phyloP scores from a whole-genome alignment of 1,139 yeast genomes.

The Candida sp. region DNA sequence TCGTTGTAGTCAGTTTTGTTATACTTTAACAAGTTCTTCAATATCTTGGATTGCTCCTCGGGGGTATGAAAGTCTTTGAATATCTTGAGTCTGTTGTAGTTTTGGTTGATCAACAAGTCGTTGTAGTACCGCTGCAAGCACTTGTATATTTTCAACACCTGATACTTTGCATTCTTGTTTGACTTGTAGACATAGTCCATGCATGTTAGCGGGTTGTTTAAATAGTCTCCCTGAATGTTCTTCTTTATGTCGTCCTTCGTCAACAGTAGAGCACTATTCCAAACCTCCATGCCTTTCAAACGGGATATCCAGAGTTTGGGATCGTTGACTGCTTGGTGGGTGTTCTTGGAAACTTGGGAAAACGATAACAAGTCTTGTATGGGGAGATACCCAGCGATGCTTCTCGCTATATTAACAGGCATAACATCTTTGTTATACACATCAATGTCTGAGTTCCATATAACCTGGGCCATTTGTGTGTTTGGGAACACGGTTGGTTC shows the following conservation, averaged over 20 bases:
- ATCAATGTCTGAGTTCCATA: conserved; percentile 54
- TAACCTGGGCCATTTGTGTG: conserved; percentile 46
- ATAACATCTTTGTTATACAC: conserved; percentile 48
- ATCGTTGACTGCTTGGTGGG: conserved; percentile 39
- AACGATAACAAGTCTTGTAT: conserved; percentile 42
- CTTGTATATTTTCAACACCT: conserved; percentile 46
- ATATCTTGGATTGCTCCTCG: conserved; percentile 49
- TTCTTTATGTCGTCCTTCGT: conserved; percentile 12
- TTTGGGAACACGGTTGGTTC: not conserved
- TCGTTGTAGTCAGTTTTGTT: conserved; percentile 42
- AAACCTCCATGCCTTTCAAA: conserved; percentile 52
- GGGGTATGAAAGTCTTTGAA: conserved; percentile 55
- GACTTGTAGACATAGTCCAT: conserved; percentile 41
- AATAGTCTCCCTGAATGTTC: conserved; percentile 7
- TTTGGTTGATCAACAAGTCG: conserved; percentile 51
- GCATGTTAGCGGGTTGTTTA: conserved; percentile 41
- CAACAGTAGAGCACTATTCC: conserved; percentile 32
- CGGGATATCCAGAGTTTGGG: conserved; percentile 56
- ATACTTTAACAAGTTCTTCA: conserved; percentile 42
- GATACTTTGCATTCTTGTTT: conserved; percentile 44
- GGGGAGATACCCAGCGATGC: conserved; percentile 38
- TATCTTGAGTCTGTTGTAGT: conserved; percentile 49
- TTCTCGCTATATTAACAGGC: conserved; percentile 41
- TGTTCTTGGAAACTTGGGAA: conserved; percentile 40
- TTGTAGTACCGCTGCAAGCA: conserved; percentile 48